phyloP scores from a whole-genome alignment of 148 eudicot species.

The Chenopodium formosanum region DNA sequence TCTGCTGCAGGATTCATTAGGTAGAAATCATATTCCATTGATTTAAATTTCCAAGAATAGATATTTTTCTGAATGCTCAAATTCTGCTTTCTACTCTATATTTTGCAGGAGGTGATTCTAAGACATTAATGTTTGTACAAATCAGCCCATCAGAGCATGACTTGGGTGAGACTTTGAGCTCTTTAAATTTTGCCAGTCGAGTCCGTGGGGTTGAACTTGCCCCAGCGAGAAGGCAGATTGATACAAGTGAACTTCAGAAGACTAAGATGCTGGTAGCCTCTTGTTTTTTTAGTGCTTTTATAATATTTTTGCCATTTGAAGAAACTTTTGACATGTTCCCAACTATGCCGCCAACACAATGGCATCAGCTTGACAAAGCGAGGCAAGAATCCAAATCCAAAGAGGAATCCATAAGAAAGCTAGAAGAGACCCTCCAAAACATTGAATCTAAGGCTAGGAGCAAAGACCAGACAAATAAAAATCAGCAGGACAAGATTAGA shows the following conservation, averaged over 20 bases:
- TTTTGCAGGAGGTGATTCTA: slow-evolving; percentile 81
- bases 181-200: slow-evolving; percentile 85
- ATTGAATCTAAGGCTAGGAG: slow-evolving; percentile 76
- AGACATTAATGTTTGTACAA: slow-evolving; percentile 92
- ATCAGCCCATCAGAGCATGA: slow-evolving; percentile 95
- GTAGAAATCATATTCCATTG: slow-evolving; percentile 32
- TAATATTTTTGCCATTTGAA: not conserved
- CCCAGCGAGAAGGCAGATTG: slow-evolving; percentile 78
- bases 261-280: slow-evolving; percentile 62
- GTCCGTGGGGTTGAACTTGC: slow-evolving; percentile 87
- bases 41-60: not conserved
- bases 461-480: slow-evolving; percentile 69
- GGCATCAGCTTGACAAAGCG: slow-evolving; percentile 72
- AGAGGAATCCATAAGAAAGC: slow-evolving; percentile 72
- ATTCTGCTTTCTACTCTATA: not conserved
- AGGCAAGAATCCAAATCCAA: slow-evolving; percentile 71
- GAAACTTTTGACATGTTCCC: not conserved
- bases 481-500: slow-evolving; percentile 73
- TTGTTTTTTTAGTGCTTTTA: not conserved
- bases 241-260: slow-evolving; percentile 80
- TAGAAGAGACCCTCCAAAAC: slow-evolving; percentile 74
- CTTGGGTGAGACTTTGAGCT: slow-evolving; percentile 79
- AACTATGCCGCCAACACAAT: not conserved
- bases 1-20: slow-evolving; percentile 88
- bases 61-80: not conserved